Evolutionary conservation across 331 rosid species (phyloP).

Genomic region (Ulmus americana): DNA sequence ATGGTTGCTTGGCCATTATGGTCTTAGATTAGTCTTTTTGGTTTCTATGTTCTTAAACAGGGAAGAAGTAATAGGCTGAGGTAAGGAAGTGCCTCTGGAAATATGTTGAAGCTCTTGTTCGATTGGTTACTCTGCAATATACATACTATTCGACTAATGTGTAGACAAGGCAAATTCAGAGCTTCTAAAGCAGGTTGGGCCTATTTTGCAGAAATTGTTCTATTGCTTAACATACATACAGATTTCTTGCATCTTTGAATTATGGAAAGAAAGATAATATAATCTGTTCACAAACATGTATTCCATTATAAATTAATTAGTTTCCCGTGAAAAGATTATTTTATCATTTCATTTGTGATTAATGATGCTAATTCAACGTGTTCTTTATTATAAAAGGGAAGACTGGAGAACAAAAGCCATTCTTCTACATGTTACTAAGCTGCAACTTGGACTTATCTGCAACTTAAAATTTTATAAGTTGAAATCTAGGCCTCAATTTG

Average conservation of each 20-base stretch:
- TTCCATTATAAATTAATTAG: neutral
- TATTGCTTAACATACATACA: constrained; percentile 3
- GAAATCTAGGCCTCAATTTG: too few relatives aligned
- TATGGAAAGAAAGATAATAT: neutral
- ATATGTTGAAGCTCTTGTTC: neutral
- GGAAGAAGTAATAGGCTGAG: constrained; percentile 25
- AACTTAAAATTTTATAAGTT: too few relatives aligned
- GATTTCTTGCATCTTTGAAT: constrained; percentile 4
- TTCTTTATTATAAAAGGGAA: too few relatives aligned
- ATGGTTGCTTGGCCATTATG: neutral
- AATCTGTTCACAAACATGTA: constrained; percentile 1
- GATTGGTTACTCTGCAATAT: neutral
- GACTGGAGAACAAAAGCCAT: too few relatives aligned
- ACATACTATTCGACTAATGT: neutral
- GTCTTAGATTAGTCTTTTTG: neutral
- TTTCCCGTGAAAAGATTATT: neutral
- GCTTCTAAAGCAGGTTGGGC: neutral
- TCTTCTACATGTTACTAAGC: too few relatives aligned
- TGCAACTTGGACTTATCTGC: too few relatives aligned
- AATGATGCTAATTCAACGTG: neutral
- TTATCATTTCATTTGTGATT: neutral
- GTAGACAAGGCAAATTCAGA: constrained; percentile 2
- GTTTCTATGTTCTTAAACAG: constrained; percentile 5
- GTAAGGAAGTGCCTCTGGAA: neutral
- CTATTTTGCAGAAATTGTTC: neutral